Base-by-base conservation (phyloP, 768 basidiomycete genomes). In the Lentinula guzmanii region DNA sequence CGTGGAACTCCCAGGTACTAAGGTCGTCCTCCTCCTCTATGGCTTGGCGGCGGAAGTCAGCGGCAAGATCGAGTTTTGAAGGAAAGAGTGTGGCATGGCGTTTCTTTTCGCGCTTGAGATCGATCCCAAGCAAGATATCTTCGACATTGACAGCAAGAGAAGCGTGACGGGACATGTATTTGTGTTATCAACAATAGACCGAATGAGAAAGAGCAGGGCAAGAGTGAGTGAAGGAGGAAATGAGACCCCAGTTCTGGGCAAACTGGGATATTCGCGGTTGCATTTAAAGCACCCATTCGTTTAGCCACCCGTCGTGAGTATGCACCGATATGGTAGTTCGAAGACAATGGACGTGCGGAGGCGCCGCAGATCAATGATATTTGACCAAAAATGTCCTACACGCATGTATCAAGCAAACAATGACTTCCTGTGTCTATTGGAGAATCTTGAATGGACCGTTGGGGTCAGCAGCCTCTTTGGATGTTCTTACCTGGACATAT, bases 21-120 rank as follows among this genome's bases (percentile, higher is more conserved):
- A 33, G 5, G 24, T 59, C 58, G 45, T 59, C 58, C 31, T 46
- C 56, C 48, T 51, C 48, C 46, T 51, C 33, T 21, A 24, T n/a
- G 13, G 58, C 58, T 39, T 59, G 58, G 5, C 33, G 45, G n/a
- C 37, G 43, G 37, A 50, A 58, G 28, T 43, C n/a, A 33, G 56
- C 28, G 6, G 56, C 28, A 6, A 50, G 28, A 39, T 59, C 58
- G 33, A 50, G 58, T 16, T 46, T 33, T 35, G 58, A 59, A 13
- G 58, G 58, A 41, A 59, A 59, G 34, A 58, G 50, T 18, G 58
- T 50, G 5, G 31, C 45, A 35, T 59, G 58, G 34, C 43, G 46
- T 35, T 51, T 59, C 46, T 33, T 37, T 18, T 39, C 16, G 31
- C n/a, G 41, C 3, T 9, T 28, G 55, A 56, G 37, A 42, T 56